A percentile compares a stretch with the other conserved stretches of the same genome.
phyloP scores from a whole-genome alignment of 192 early-diverging fungal genomes.

The Entrophospora sp. region DNA sequence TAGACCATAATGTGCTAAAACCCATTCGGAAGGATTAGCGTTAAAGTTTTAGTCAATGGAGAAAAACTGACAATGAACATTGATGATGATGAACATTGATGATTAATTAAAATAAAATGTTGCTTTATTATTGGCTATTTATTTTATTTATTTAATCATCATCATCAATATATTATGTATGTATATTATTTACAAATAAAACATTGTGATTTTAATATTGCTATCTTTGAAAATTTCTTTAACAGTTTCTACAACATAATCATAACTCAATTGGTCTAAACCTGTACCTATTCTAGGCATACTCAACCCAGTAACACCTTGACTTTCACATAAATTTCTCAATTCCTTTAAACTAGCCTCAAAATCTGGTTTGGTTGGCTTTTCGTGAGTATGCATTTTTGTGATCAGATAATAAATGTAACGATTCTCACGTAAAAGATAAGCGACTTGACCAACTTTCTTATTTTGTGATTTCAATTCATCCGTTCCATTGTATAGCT shows the following conservation, averaged over 20 bases:
- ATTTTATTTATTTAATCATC: no score
- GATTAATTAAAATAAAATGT: no score
- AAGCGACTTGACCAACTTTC: slow-evolving; percentile 27
- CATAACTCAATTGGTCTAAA: slow-evolving; percentile 6
- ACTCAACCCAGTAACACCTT: slow-evolving; percentile 23
- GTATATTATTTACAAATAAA: slow-evolving; percentile 20
- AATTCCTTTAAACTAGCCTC: slow-evolving; percentile 16
- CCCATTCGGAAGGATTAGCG: no score
- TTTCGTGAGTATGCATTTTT: slow-evolving; percentile 9
- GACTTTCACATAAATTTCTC: slow-evolving; percentile 20
- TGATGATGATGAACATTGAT: no score
- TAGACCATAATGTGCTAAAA: no score
- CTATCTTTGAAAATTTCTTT: slow-evolving; percentile 6
- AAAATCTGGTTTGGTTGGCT: slow-evolving; percentile 20
- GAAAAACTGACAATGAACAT: no score
- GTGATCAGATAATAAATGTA: slow-evolving; percentile 31
- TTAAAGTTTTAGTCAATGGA: no score
- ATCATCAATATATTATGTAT: no score
- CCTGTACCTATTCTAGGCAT: slow-evolving; percentile 22
- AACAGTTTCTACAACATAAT: slow-evolving; percentile 7
- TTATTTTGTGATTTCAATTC: slow-evolving; percentile 23
- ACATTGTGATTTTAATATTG: slow-evolving; percentile 18
- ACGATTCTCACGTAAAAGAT: slow-evolving; percentile 17
- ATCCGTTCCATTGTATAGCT: slow-evolving; percentile 13
- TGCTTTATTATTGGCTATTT: no score